Base-by-base conservation (phyloP, 73 alveolate genomes). In the Symbiodinium natans region DNA sequence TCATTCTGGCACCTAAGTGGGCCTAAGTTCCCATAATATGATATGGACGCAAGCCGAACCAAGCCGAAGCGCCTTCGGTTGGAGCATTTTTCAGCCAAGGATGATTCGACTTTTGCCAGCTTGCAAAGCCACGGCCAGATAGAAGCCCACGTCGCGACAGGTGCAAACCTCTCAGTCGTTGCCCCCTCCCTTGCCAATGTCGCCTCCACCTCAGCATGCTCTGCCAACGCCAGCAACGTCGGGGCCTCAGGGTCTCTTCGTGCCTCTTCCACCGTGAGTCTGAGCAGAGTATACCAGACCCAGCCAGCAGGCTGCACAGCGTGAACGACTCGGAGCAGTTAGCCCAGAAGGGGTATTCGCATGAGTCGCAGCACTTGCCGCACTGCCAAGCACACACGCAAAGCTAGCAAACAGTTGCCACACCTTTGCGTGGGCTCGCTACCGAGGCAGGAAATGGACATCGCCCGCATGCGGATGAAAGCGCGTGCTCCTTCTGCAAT, bases 381-480 rank as follows among this genome's bases (percentile, higher is more conserved):
- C n/a, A n/a, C n/a, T n/a, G n/a, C n/a, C n/a, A n/a, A n/a, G n/a
- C n/a, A n/a, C n/a, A n/a, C n/a, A n/a, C n/a, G n/a, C n/a, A n/a
- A n/a, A n/a, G n/a, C n/a, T n/a, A n/a, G n/a, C n/a, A n/a, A n/a
- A n/a, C n/a, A n/a, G n/a, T n/a, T n/a, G n/a, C n/a, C 63, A 48
- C 63, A 48, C 23, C 17, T 48, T 48, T 17, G 63, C 63, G 63
- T 48, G 63, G 63, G 17, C 63, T 48, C 63, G 8, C 23, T 17
- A 48, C 17, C 17, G 63, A 48, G 23, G 63, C n/a, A n/a, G n/a
- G 63, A 8, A 48, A 48, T 17, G 31, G 97, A 90, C 88, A 63
- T 90, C 36, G 97, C 97, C 19, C 97, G 97, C 42, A 68, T 90
- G 89, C 43, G 97, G 25, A 90, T 90, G 97, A 90, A 90, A 90